Evolutionary conservation across 1,284 basidiomycete genomes (phyloP).

Genomic region (Malassezia slooffiae): DNA sequence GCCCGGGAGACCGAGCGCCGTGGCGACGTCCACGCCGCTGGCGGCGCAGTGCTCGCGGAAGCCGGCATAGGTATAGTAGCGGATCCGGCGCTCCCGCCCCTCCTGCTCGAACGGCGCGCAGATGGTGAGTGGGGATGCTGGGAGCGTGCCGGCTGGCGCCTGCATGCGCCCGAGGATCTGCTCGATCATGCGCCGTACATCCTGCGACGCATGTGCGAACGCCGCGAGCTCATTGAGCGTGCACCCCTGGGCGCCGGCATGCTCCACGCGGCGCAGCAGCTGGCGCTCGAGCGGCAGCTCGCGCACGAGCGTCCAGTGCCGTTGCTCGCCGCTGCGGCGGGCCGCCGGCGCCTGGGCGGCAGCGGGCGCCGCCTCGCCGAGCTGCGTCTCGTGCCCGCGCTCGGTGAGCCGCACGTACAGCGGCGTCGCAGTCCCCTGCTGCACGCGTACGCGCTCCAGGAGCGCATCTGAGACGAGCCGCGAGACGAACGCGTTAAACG

Average conservation of each 20-base stretch:
- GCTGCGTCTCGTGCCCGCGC: neutral
- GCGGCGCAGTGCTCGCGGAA: conserved; percentile 4
- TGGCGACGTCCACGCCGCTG: conserved; percentile 5
- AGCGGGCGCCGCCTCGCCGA: neutral
- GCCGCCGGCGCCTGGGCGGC: neutral
- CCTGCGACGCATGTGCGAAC: conserved; percentile 5
- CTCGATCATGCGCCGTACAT: conserved; percentile 16
- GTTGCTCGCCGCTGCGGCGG: too few relatives aligned
- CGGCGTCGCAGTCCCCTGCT: conserved; percentile 1
- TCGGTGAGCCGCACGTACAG: conserved; percentile 11
- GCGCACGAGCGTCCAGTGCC: conserved; percentile 1
- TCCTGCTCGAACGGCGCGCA: conserved; percentile 16
- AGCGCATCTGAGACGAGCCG: conserved; percentile 4
- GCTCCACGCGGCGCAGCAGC: neutral
- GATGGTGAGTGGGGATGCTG: conserved; percentile 5
- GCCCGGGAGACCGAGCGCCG: conserved; percentile 2
- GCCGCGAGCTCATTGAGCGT: conserved; percentile 13
- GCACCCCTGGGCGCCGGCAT: conserved; percentile 3
- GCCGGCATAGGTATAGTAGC: conserved; percentile 10
- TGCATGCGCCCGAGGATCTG: conserved; percentile 7
- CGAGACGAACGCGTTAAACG: conserved; percentile 8
- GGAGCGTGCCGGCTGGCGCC: neutral
- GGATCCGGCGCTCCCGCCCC: conserved; percentile 15
- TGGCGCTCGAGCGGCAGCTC: conserved; percentile 8
- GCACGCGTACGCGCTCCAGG: conserved; percentile 14